Percentiles rank a stretch among this genome's conserved stretches.
These are phyloP conservation scores for Cyclotella choctawhatcheeana DNA, from an alignment of 108 stramenopile genomes.

Conservation along the genomic window DNA sequence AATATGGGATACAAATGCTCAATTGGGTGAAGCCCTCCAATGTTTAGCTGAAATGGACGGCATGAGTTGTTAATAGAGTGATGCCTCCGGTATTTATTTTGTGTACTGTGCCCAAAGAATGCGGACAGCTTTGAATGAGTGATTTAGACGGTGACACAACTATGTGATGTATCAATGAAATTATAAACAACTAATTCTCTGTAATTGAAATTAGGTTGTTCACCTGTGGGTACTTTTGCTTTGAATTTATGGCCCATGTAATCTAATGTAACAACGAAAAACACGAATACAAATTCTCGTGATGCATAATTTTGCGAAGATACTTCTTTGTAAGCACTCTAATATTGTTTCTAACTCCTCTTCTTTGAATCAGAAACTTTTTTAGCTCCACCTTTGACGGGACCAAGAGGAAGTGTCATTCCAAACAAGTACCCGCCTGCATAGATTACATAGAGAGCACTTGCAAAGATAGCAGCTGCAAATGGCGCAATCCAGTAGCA, in stretches of 20 bases:
- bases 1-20: constrained; percentile 47
- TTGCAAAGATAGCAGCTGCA: constrained; percentile 70
- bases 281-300: no score
- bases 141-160: no score
- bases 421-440: constrained; percentile 82
- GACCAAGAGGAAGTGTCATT: constrained; percentile 70
- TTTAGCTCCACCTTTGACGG: constrained; percentile 58
- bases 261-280: no score
- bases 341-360: constrained; percentile 45
- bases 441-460: constrained; percentile 71
- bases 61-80: constrained; percentile 3
- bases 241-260: no score
- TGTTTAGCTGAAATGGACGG: constrained; percentile 40
- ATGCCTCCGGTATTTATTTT: neutral
- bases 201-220: no score
- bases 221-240: no score
- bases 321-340: neutral
- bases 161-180: no score
- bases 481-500: constrained; percentile 86
- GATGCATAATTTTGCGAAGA: no score
- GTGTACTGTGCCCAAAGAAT: neutral
- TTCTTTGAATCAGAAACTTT: constrained; percentile 47
- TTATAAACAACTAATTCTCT: no score
- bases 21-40: constrained; percentile 40
- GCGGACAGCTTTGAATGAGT: no score